Evolutionary conservation across 352 stramenopile genomes (phyloP).

Genomic region (Globisporangium alternatum): DNA sequence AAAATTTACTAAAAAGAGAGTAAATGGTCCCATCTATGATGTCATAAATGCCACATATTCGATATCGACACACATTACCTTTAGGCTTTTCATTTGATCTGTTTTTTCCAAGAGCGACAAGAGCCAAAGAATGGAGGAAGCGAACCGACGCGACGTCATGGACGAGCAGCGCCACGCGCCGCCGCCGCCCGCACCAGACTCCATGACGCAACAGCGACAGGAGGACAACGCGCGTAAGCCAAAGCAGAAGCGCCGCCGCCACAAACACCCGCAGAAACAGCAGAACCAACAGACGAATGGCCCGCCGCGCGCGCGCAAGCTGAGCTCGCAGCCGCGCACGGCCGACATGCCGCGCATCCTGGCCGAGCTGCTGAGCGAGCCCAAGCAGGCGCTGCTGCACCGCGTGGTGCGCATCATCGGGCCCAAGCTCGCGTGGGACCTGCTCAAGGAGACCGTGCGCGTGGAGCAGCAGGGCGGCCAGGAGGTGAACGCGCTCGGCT

Average conservation of each 20-base stretch:
- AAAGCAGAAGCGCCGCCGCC: background rate
- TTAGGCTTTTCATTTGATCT: background rate
- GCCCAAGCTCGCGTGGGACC: conserved; percentile 51
- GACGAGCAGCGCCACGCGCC: background rate
- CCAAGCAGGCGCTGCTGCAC: conserved; percentile 66
- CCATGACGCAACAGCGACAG: background rate
- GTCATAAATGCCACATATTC: background rate
- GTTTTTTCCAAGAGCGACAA: background rate
- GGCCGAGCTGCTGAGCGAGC: conserved; percentile 56
- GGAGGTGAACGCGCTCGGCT: conserved; percentile 45
- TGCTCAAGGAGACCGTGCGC: conserved; percentile 62
- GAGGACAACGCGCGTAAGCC: background rate
- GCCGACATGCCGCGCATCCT: conserved; percentile 56
- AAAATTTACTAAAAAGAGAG: too few species aligned
- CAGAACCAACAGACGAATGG: conserved; percentile 20
- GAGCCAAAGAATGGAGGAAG: background rate
- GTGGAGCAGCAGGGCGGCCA: conserved; percentile 64
- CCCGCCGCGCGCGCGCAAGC: conserved; percentile 22
- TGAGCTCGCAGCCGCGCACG: conserved; percentile 43
- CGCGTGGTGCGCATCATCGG: conserved; percentile 69
- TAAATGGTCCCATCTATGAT: too few species aligned
- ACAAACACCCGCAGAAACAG: background rate
- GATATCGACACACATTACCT: background rate
- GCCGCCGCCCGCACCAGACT: background rate
- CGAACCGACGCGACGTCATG: background rate